phyloP scores from a whole-genome alignment of 108 stramenopile species.

The Nannochloropsis oceanica region DNA sequence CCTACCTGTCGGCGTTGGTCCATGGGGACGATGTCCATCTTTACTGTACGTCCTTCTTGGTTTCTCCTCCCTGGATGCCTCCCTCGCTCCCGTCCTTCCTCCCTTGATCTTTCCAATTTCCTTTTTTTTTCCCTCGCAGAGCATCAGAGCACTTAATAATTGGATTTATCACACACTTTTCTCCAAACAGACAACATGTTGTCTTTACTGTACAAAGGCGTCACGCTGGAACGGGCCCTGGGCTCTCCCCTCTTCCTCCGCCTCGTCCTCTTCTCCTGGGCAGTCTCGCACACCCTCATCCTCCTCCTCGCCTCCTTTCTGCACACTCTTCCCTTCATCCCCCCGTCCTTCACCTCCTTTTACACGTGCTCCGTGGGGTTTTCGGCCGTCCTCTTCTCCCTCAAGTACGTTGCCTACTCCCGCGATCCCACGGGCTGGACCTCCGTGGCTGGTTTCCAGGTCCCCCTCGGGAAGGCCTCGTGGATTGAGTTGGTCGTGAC shows the following conservation, averaged over 20 bases:
- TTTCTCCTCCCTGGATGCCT: background rate
- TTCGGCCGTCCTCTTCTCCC: constrained; percentile 35
- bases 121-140: background rate
- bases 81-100: background rate
- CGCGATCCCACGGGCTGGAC: background rate
- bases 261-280: constrained; percentile 13
- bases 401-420: constrained; percentile 31
- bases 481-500: constrained; percentile 41
- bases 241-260: constrained; percentile 20
- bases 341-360: background rate
- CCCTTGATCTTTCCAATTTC: background rate
- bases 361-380: constrained; percentile 35
- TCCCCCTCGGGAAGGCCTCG: constrained; percentile 27
- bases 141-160: background rate
- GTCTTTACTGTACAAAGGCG: constrained; percentile 35
- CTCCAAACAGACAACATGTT: constrained; percentile 35
- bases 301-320: constrained; percentile 22
- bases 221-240: constrained; percentile 26
- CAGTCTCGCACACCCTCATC: constrained; percentile 25
- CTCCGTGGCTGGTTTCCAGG: constrained; percentile 10
- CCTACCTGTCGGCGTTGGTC: constrained; percentile 27
- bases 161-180: background rate
- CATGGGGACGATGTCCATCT: constrained; percentile 39
- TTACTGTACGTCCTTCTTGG: background rate
- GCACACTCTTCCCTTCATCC: background rate